A percentile compares a stretch with the other conserved stretches of the same genome.
Conservation (phyloP, 2,329 filamentous ascomycete genomes). For the Talaromyces sp. region DNA sequence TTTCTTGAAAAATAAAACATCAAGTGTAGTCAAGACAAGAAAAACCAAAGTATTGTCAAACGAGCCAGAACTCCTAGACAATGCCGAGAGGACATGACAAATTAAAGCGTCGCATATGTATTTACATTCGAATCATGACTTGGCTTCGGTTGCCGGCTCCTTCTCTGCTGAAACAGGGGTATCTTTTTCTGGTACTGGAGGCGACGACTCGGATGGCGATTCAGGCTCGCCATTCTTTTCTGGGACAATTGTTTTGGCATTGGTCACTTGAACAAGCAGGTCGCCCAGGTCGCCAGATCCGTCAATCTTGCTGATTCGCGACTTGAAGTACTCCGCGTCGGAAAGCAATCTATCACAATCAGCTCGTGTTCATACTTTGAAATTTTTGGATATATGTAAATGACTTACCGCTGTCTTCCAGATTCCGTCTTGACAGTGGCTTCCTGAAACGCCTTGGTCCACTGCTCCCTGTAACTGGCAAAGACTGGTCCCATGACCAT, state of each 20-base stretch:
- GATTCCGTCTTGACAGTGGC: conserved; percentile 59
- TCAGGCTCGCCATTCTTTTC: neutral
- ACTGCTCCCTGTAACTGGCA: conserved; percentile 71
- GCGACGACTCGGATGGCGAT: conserved; percentile 1
- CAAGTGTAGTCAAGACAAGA: neutral
- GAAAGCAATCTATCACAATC: conserved; percentile 59
- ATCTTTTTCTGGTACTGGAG: conserved; percentile 6
- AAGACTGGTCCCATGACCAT: conserved; percentile 88
- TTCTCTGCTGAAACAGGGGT: neutral
- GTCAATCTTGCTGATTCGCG: conserved; percentile 69
- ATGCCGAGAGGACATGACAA: neutral
- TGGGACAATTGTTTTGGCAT: conserved; percentile 29
- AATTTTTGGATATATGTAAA: too few relatives aligned
- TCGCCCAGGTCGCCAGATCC: conserved; percentile 71
- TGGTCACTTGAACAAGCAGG: conserved; percentile 53
- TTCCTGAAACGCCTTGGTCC: conserved; percentile 64
- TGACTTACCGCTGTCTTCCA: conserved; percentile 66
- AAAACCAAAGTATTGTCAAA: neutral
- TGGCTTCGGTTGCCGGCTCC: neutral
- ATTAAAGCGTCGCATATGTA: neutral
- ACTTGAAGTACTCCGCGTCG: conserved; percentile 68
- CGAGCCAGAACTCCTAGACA: neutral
- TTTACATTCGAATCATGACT: neutral
- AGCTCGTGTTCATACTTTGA: neutral
- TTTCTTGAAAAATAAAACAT: neutral